Base-by-base conservation (phyloP, 2,329 filamentous ascomycete species). In the Colletotrichum sp. region DNA sequence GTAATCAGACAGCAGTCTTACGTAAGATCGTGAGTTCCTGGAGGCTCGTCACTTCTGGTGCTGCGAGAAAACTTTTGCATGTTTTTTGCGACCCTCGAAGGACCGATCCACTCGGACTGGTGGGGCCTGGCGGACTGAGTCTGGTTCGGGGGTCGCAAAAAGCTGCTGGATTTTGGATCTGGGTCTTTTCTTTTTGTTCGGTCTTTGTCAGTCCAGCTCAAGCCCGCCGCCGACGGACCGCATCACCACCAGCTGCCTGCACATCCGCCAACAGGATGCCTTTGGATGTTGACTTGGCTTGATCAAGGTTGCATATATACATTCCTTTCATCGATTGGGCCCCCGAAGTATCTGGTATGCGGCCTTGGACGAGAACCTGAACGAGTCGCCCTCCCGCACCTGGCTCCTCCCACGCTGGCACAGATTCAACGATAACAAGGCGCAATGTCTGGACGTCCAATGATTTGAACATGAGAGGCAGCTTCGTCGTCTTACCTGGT, bases 391-490 rank as follows among this genome's bases (percentile, higher is more conserved):
- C 44, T 13, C 10, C 3, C n/a, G n/a, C 44, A 12, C 2, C n/a
- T 13, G 44, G 1, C 44, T 4, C 6, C 44, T 52, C 10, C 10
- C 44, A 2, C 6, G 44, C 44, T 13, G 12, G n/a, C n/a, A 52
- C 44, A 52, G 10, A 21, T 52, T 5, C 44, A 52, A 13, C 12
- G 6, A 52, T 3, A 21, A 21, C n/a, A 21, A 13, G 44, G 44
- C n/a, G 44, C 10, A 21, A 5, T 13, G 1, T 52, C 6, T 21
- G 18, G 44, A 7, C 2, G 3, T 13, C 1, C 2, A 21, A 21
- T 4, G 10, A 1, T 1, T 21, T 24, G 44, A 8, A 1, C n/a
- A 13, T 12, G 10, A 24, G 12, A 13, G 6, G n/a, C n/a, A 21
- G n/a, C 12, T 52, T 52, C 6, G n/a, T 5, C 18, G 2, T 44